Conservation (phyloP, 2,329 filamentous ascomycete genomes). For the Colletotrichum filicis region DNA sequence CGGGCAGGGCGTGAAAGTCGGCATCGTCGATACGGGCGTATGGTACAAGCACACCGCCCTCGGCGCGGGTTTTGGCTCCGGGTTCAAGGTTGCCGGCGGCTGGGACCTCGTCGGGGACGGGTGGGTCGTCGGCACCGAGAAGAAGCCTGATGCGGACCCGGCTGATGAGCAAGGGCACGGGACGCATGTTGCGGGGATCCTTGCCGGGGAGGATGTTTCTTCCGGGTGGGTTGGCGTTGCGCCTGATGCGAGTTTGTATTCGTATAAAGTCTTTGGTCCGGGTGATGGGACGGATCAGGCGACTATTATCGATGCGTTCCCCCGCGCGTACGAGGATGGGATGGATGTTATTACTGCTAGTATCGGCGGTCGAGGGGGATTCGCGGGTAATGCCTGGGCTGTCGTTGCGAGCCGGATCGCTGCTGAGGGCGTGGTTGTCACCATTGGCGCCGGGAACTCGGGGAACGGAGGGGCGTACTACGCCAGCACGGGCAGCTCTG, state of each 20-base stretch:
- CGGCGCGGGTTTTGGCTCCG: constrained; percentile 59
- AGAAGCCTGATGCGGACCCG: constrained; percentile 49
- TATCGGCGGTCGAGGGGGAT: constrained; percentile 40
- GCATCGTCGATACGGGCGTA: constrained; percentile 37
- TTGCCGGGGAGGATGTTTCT: constrained; percentile 39
- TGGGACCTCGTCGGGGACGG: constrained; percentile 55
- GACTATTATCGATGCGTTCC: constrained; percentile 37
- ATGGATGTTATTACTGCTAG: constrained; percentile 43
- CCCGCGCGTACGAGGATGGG: constrained; percentile 43
- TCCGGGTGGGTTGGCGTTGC: constrained; percentile 39
- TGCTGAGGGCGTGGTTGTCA: constrained; percentile 54
- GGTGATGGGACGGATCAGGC: constrained; percentile 28
- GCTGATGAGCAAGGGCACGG: constrained; percentile 42
- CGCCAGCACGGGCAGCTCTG: constrained; percentile 49
- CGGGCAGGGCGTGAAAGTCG: constrained; percentile 38
- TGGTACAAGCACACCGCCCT: constrained; percentile 41
- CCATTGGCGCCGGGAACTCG: constrained; percentile 54
- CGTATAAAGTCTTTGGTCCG: constrained; percentile 41
- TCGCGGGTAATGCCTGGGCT: constrained; percentile 48
- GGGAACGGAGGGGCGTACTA: constrained; percentile 52
- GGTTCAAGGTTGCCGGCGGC: constrained; percentile 55
- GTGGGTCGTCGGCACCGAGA: constrained; percentile 39
- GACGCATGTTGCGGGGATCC: constrained; percentile 46
- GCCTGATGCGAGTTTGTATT: constrained; percentile 37
- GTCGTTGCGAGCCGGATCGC: constrained; percentile 52